phyloP scores from a whole-genome alignment of 108 stramenopile species.

The Nitzschia sp. region DNA sequence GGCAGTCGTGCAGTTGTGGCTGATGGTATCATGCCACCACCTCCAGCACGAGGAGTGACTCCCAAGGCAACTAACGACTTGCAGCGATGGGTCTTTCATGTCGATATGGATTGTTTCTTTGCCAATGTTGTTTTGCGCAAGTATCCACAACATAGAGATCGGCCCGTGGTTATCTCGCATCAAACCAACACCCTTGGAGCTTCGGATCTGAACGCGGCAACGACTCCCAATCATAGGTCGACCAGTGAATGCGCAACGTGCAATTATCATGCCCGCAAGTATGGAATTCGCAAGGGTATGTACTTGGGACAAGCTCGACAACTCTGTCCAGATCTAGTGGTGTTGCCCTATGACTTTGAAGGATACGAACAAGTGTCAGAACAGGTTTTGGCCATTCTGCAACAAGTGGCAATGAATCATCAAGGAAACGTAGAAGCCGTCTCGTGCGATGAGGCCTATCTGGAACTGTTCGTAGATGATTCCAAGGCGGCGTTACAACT shows the following conservation, averaged over 20 bases:
- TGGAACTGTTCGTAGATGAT: conserved; percentile 59
- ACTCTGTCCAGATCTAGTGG: conserved; percentile 83
- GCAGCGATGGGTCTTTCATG: conserved; percentile 81
- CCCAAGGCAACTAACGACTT: neutral
- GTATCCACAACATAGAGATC: conserved; percentile 73
- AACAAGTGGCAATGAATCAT: conserved; percentile 50
- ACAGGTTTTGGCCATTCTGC: conserved; percentile 73
- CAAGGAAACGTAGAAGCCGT: conserved; percentile 82
- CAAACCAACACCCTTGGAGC: conserved; percentile 27
- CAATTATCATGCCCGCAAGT: conserved; percentile 88
- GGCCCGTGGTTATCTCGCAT: conserved; percentile 91
- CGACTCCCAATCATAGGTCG: conserved; percentile 19
- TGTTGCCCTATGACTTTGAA: conserved; percentile 89
- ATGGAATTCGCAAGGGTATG: conserved; percentile 91
- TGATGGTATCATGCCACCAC: too few species aligned
- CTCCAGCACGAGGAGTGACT: too few species aligned
- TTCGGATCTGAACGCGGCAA: neutral
- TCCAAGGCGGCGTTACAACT: conserved; percentile 27
- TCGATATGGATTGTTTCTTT: conserved; percentile 98
- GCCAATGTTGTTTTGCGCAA: conserved; percentile 79
- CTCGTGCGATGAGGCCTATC: conserved; percentile 90
- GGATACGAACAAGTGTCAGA: conserved; percentile 82
- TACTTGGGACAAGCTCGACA: conserved; percentile 84
- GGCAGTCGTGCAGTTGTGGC: too few species aligned
- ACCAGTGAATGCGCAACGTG: conserved; percentile 90